Evolutionary conservation across 352 stramenopile species (phyloP).

Genomic region (Globisporangium canariense): DNA sequence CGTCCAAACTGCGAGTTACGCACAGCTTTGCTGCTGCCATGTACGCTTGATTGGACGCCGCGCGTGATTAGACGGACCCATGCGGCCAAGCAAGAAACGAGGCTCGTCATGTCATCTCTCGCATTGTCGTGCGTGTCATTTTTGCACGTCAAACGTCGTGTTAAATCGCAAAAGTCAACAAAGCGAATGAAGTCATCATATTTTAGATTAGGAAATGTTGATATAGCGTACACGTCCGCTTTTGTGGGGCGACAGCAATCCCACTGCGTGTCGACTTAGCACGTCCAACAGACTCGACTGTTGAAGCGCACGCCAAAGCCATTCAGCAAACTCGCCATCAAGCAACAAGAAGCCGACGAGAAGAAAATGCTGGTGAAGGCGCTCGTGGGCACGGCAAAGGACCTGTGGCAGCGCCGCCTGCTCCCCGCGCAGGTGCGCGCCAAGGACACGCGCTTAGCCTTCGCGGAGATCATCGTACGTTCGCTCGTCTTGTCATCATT

Average conservation of each 20-base stretch:
- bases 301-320: background rate
- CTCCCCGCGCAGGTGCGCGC: conserved; percentile 44
- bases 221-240: background rate
- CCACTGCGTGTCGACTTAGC: background rate
- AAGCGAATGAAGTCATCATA: background rate
- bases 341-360: background rate
- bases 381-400: conserved; percentile 35
- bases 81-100: conserved; percentile 1
- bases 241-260: too few species aligned
- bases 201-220: too few species aligned
- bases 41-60: conserved; percentile 6
- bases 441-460: conserved; percentile 49
- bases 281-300: background rate
- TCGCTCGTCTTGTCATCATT: background rate
- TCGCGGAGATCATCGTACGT: conserved; percentile 58
- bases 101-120: background rate
- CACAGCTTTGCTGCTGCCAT: background rate
- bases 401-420: conserved; percentile 39
- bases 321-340: background rate
- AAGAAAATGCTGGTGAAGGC: conserved; percentile 36
- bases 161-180: background rate
- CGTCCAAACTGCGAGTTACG: conserved; percentile 1
- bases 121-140: background rate
- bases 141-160: background rate
- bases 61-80: conserved; percentile 7